These are phyloP conservation scores for Elongisporangium senticosum DNA, from an alignment of 352 stramenopile species.

Conservation along the genomic window DNA sequence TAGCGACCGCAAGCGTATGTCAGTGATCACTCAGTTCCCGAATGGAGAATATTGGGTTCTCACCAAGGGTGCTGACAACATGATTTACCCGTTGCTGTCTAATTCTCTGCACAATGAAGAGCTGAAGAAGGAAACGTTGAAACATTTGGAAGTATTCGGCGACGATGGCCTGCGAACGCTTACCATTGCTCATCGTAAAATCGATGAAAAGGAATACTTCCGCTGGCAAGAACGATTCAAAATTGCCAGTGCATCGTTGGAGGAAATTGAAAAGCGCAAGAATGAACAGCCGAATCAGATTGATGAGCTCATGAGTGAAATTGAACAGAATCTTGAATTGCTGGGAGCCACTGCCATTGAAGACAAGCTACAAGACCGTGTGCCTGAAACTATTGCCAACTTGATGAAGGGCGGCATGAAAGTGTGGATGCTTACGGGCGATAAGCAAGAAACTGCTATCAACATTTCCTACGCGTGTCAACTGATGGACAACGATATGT, in stretches of 20 bases:
- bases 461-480: slow-evolving; percentile 92
- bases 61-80: slow-evolving; percentile 91
- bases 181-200: slow-evolving; percentile 54
- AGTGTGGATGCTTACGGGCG: slow-evolving; percentile 92
- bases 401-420: slow-evolving; percentile 86
- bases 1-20: slow-evolving; percentile 82
- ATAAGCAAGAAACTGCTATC: slow-evolving; percentile 93
- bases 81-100: slow-evolving; percentile 82
- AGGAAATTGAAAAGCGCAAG: slow-evolving; percentile 81
- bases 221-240: slow-evolving; percentile 66
- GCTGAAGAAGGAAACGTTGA: slow-evolving; percentile 48
- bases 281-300: slow-evolving; percentile 60
- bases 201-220: slow-evolving; percentile 55
- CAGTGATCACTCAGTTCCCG: slow-evolving; percentile 63
- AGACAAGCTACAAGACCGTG: slow-evolving; percentile 90
- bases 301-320: slow-evolving; percentile 63
- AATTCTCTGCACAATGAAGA: slow-evolving; percentile 53
- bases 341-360: slow-evolving; percentile 91
- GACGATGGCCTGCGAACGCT: slow-evolving; percentile 83
- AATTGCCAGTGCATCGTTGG: slow-evolving; percentile 53
- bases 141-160: slow-evolving; percentile 73
- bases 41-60: slow-evolving; percentile 66
- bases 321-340: slow-evolving; percentile 78
- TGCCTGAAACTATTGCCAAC: slow-evolving; percentile 82
- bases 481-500: slow-evolving; percentile 85